Base-by-base conservation (phyloP, 2,329 filamentous ascomycete genomes). In the Neopestalotiopsis clavispora region DNA sequence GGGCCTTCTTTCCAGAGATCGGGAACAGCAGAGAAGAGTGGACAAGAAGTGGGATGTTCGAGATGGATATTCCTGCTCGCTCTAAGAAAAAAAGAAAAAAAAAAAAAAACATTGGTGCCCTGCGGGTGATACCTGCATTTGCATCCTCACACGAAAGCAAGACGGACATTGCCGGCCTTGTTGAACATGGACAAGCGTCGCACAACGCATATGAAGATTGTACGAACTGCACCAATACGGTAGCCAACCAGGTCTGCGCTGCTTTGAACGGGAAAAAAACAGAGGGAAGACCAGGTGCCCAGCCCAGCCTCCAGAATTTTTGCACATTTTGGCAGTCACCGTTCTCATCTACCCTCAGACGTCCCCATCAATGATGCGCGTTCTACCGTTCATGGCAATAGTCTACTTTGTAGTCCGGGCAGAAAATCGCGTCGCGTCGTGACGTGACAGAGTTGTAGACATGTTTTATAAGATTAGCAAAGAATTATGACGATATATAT, bases 1-100 rank as follows among this genome's bases (percentile, higher is more conserved):
- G 61, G 61, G 42, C 59, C 61, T 20, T 52, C n/a, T 52, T 52
- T 20, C 45, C 63, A 56, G 28, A 57, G 14, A 40, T 66, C 17
- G 63, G 63, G 49, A 42, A 57, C 49, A 57, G n/a, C 56, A 56
- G 42, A 57, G 28, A 14, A 61, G 58, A 32, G 34, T 32, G 58
- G 58, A 34, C 32, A 32, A 17, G 10, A 13, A 12, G 13, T 59
- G 23, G 23, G 23, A 59, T 59, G 23, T 9, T 34, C 23, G 12
- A 30, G 57, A 30, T 17, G 49, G 20, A 14, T 56, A 56, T 14
- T n/a, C 13, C 49, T n/a, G 49, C 49, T 14, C 1, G 6, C 34
- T 28, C 23, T 28, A 28, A 28, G 23, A 28, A 28, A 28, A 28
- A 23, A 23, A n/a, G n/a, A n/a, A n/a, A n/a, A 28, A 28, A 28